Conservation (phyloP, 2,329 filamentous ascomycete genomes). For the Penicillium olsonii region DNA sequence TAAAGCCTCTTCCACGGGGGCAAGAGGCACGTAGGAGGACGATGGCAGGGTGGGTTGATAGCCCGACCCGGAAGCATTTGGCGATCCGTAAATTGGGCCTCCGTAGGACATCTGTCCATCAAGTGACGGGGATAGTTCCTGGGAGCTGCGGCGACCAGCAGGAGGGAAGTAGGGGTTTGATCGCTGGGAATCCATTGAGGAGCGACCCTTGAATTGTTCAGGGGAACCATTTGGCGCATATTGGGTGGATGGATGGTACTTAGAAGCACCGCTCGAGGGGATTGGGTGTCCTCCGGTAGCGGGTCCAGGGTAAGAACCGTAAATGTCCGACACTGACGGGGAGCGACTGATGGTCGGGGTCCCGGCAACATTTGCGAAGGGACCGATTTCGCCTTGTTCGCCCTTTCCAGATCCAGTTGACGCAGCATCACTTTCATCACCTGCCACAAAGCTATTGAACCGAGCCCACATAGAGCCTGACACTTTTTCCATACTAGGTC, state of each 20-base stretch:
- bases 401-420: constrained; percentile 60
- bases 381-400: constrained; percentile 63
- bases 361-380: constrained; percentile 78
- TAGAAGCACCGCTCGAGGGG: constrained; percentile 37
- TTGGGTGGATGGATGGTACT: constrained; percentile 46
- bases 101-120: constrained; percentile 37
- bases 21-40: constrained; percentile 40
- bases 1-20: constrained; percentile 42
- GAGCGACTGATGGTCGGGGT: constrained; percentile 74
- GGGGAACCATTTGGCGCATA: constrained; percentile 54
- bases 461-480: constrained; percentile 86
- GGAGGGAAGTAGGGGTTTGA: constrained; percentile 40
- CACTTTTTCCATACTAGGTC: constrained; percentile 93
- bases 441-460: constrained; percentile 95
- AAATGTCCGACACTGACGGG: constrained; percentile 74
- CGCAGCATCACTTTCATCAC: constrained; percentile 74
- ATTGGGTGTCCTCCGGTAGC: constrained; percentile 36
- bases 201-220: constrained; percentile 52
- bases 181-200: constrained; percentile 51
- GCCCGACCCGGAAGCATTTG: constrained; percentile 24
- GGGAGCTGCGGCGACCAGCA: constrained; percentile 39
- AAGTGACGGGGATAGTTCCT: constrained; percentile 37
- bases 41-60: constrained; percentile 43
- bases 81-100: constrained; percentile 34
- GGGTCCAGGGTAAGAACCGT: constrained; percentile 58